These are phyloP conservation scores for Lepidium didymum DNA, from an alignment of 345 rosid species.

Conservation along the genomic window DNA sequence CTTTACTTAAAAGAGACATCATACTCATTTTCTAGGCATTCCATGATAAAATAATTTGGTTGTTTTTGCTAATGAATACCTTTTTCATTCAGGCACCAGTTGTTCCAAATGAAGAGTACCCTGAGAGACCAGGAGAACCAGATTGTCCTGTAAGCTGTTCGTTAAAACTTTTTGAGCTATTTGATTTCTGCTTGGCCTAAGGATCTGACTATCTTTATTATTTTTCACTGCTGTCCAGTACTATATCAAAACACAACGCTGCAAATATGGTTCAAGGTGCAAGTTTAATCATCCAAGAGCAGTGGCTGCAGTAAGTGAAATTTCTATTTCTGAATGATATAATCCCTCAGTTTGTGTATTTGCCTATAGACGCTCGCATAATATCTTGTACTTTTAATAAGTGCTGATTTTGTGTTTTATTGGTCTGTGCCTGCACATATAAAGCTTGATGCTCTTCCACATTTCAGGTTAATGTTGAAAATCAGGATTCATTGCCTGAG, in stretches of 20 bases:
- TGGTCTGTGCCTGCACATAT: background rate
- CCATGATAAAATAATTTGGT: conserved; percentile 1
- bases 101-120: conserved; percentile 48
- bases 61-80: conserved; percentile 1
- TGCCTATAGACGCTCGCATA: background rate
- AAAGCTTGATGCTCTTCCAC: conserved; percentile 13
- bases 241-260: conserved; percentile 81
- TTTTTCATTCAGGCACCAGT: conserved; percentile 53
- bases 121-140: conserved; percentile 82
- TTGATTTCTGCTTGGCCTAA: conserved; percentile 9
- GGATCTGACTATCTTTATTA: conserved; percentile 9
- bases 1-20: conserved; percentile 8
- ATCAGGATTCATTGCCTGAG: conserved; percentile 52
- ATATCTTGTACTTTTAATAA: conserved; percentile 4
- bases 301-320: conserved; percentile 37
- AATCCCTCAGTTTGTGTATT: background rate
- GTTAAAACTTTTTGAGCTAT: background rate
- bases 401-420: background rate
- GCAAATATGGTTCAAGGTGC: conserved; percentile 89
- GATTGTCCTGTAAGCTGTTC: conserved; percentile 83
- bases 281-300: conserved; percentile 90
- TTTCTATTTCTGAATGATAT: background rate
- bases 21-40: conserved; percentile 7
- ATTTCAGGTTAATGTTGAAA: conserved; percentile 52
- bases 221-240: conserved; percentile 41